phyloP scores from a whole-genome alignment of 2,329 filamentous ascomycete genomes.

The Fusarium keratoplasticum region DNA sequence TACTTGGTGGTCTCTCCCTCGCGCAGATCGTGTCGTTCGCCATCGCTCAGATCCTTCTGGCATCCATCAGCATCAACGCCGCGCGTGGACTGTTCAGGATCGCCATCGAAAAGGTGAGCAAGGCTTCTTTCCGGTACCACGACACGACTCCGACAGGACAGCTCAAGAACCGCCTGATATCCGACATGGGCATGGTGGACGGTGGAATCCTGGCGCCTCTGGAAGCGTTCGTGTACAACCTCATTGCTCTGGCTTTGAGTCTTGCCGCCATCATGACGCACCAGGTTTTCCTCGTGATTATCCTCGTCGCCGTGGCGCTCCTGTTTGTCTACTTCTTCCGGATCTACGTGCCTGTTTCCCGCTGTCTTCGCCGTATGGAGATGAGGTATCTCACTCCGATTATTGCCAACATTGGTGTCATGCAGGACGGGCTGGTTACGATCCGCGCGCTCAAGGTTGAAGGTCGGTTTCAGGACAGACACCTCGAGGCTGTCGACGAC shows the following conservation, averaged over 20 bases:
- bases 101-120: slow-evolving; percentile 79
- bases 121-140: slow-evolving; percentile 89
- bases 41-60: slow-evolving; percentile 73
- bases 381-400: slow-evolving; percentile 91
- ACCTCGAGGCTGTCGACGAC: slow-evolving; percentile 83
- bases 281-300: slow-evolving; percentile 80
- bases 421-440: slow-evolving; percentile 86
- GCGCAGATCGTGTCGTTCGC: slow-evolving; percentile 70
- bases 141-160: slow-evolving; percentile 90
- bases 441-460: slow-evolving; percentile 87
- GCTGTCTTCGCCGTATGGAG: slow-evolving; percentile 84
- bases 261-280: slow-evolving; percentile 83
- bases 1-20: slow-evolving; percentile 75
- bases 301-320: slow-evolving; percentile 75
- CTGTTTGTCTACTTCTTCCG: slow-evolving; percentile 80
- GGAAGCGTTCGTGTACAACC: slow-evolving; percentile 75
- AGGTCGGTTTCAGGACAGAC: slow-evolving; percentile 80
- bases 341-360: slow-evolving; percentile 83
- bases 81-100: slow-evolving; percentile 80
- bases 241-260: slow-evolving; percentile 78
- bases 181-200: slow-evolving; percentile 90
- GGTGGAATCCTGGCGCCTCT: slow-evolving; percentile 84
- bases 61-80: slow-evolving; percentile 83
- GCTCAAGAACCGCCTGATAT: slow-evolving; percentile 91
- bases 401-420: slow-evolving; percentile 91